Conservation (phyloP, 192 early-diverging fungal genomes). For the Pilaira anomala region DNA sequence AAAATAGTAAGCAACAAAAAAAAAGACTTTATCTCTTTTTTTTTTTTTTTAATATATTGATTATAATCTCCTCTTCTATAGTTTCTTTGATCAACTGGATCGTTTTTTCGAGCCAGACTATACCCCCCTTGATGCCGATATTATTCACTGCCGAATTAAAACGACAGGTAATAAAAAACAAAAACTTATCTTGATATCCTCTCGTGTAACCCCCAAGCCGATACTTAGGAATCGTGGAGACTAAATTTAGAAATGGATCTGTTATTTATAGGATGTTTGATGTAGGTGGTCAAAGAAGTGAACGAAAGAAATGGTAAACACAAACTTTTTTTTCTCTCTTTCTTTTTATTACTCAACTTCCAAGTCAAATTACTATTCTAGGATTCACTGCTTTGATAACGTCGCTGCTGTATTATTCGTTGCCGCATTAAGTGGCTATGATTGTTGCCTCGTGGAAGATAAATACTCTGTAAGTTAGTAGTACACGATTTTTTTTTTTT, state of each 20-base stretch:
- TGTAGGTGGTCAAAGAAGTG: conserved; percentile 54
- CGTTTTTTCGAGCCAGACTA: conserved; percentile 41
- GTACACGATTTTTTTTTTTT: not conserved
- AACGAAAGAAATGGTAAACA: conserved; percentile 52
- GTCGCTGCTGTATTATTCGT: conserved; percentile 54
- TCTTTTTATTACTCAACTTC: too few species aligned
- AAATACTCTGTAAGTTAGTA: conserved; percentile 45
- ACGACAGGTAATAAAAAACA: conserved; percentile 43
- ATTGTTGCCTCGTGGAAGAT: conserved; percentile 51
- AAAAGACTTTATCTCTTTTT: not conserved
- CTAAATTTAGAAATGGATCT: conserved; percentile 41
- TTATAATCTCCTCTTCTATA: too few species aligned
- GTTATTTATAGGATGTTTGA: conserved; percentile 57
- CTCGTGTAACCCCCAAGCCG: not conserved
- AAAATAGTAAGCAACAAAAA: conserved; percentile 42
- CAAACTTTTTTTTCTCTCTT: not conserved
- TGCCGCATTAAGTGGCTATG: conserved; percentile 56
- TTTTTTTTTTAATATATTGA: too few species aligned
- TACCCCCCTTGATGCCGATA: conserved; percentile 52
- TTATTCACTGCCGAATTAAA: conserved; percentile 51
- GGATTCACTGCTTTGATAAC: conserved; percentile 47
- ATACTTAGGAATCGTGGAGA: conserved; percentile 46
- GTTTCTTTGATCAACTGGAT: conserved; percentile 52
- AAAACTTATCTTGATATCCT: not conserved
- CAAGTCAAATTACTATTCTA: not conserved